Evolutionary conservation across 2,329 filamentous ascomycete species (phyloP).

Genomic region (Verticillium nubilum): DNA sequence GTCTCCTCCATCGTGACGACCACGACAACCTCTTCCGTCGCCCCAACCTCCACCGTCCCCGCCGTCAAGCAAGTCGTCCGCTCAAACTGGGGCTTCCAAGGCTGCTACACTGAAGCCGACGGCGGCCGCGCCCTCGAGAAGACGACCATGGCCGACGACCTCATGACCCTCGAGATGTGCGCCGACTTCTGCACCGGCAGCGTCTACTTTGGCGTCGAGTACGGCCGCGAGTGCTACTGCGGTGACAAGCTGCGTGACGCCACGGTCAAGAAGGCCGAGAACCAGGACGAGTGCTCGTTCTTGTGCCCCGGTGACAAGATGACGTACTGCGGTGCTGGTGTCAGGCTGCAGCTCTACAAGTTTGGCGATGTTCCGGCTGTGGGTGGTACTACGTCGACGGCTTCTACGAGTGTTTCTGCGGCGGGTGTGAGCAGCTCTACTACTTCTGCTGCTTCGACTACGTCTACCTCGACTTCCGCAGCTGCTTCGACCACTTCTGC

Average conservation of each 20-base stretch:
- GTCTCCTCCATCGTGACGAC: slow-evolving; percentile 4
- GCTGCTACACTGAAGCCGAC: slow-evolving; percentile 28
- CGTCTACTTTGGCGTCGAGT: slow-evolving; percentile 25
- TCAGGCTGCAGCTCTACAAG: slow-evolving; percentile 7
- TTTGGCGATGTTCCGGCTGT: neutral
- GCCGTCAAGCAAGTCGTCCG: slow-evolving; percentile 16
- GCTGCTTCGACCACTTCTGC: neutral
- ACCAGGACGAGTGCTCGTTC: slow-evolving; percentile 5
- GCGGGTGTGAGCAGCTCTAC: too few relatives aligned
- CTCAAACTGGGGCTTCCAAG: slow-evolving; percentile 21
- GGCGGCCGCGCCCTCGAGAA: slow-evolving; percentile 21
- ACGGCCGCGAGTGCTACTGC: slow-evolving; percentile 22
- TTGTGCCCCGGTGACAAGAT: slow-evolving; percentile 3
- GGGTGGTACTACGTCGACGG: neutral
- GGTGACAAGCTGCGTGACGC: slow-evolving; percentile 3
- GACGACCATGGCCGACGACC: slow-evolving; percentile 19
- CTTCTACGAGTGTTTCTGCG: neutral
- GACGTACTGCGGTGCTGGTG: slow-evolving; percentile 5
- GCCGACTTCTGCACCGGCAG: slow-evolving; percentile 21
- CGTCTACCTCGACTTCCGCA: neutral
- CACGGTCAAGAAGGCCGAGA: slow-evolving; percentile 5
- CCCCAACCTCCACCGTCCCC: slow-evolving; percentile 15
- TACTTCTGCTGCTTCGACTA: neutral
- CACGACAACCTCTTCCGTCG: slow-evolving; percentile 2
- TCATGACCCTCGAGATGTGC: slow-evolving; percentile 29